Base-by-base conservation (phyloP, 345 rosid species). In the Durio zibethinus region DNA sequence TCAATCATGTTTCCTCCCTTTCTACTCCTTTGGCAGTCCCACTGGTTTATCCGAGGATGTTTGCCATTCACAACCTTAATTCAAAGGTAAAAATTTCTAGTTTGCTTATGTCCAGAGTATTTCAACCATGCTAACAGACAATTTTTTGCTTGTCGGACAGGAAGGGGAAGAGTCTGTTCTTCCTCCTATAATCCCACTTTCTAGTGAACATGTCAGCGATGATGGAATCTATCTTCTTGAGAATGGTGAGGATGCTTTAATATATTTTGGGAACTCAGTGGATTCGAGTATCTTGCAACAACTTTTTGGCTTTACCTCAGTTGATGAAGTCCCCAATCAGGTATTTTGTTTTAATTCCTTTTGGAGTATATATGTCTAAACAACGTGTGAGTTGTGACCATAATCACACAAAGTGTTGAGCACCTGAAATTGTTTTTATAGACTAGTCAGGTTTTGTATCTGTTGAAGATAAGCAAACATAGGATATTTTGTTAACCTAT, bases 151-250 rank as follows among this genome's bases (percentile, higher is more conserved):
- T 69, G 70, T 42, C 75, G 82, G 67, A 78, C 80, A 96, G 97
- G 93, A 90, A 54, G 87, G 74, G 47, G 84, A 84, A 80, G 97
- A 87, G 40, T 84, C 88, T 77, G 62, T 77, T 56, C 78, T 93
- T 76, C 97, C 98, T 60, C 35, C 89, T 60, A 72, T 86, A 70
- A 86, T 96, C 78, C 98, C 98, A 40, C 97, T 96, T 77, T 84
- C 92, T 64, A 96, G 97, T 66, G 99, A 96, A 77, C 85, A 91
- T 35, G 83, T 96, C 72, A 88, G 86, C 12, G 94, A 91, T 65
- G 93, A 87, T 47, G 99, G 98, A 82, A 87, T 93, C 20, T 96
- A 90, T 88, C 90, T 96, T 81, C 95, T 96, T 73, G 99, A 96
- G 85, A 93, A 92, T 47, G 98, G 99, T 65, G 93, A 88, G 36